A percentile compares a stretch with the other conserved stretches of the same genome.
These are phyloP conservation scores for Clarireedia sp. DNA, from an alignment of 2,329 filamentous ascomycete genomes.

Conservation along the genomic window DNA sequence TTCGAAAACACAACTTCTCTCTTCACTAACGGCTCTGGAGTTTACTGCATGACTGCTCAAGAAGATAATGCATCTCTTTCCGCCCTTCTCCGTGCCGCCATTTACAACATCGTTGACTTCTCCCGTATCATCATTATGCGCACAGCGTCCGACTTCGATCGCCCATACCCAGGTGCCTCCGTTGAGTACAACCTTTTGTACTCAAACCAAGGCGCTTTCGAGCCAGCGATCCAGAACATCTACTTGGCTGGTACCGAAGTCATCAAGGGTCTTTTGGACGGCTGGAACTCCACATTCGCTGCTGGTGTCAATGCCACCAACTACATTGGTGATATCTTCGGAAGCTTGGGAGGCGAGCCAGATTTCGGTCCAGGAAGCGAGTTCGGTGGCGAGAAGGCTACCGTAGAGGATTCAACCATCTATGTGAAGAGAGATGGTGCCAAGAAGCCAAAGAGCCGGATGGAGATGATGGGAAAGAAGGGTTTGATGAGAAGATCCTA, in stretches of 20 bases:
- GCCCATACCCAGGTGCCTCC: conserved; percentile 50
- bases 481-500: conserved; percentile 4
- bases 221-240: conserved; percentile 56
- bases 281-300: conserved; percentile 53
- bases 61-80: conserved; percentile 66
- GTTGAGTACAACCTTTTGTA: conserved; percentile 53
- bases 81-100: conserved; percentile 52
- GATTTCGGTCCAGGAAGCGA: conserved; percentile 47
- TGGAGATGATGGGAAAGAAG: conserved; percentile 7
- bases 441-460: neutral
- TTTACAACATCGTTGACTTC: conserved; percentile 52
- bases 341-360: conserved; percentile 53
- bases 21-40: conserved; percentile 59
- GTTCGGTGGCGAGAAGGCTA: neutral
- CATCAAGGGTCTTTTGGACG: conserved; percentile 47
- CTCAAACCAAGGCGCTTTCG: conserved; percentile 54
- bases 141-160: conserved; percentile 64
- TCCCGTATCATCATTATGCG: conserved; percentile 59
- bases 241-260: conserved; percentile 59
- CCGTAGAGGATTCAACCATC: neutral
- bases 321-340: conserved; percentile 64
- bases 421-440: conserved; percentile 1
- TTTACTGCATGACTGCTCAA: conserved; percentile 64
- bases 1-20: conserved; percentile 58
- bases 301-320: conserved; percentile 41